These are phyloP conservation scores for Pichia nanzhaoensis DNA, from an alignment of 805 yeast species.

Conservation along the genomic window DNA sequence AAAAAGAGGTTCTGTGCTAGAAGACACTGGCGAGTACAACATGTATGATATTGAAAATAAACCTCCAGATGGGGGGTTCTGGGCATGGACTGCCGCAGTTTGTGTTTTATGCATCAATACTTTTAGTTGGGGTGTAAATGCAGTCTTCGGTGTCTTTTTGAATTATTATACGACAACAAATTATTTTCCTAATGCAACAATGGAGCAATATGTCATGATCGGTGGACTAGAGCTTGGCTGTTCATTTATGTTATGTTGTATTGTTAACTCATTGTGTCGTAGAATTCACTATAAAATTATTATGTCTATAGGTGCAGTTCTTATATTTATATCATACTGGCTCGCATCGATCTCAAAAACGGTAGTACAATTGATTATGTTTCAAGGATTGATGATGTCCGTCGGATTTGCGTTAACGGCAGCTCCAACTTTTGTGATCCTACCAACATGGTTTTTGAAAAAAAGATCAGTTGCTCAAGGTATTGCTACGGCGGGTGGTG, in stretches of 20 bases:
- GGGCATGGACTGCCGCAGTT: constrained; percentile 44
- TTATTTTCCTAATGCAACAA: constrained; percentile 42
- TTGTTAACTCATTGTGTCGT: constrained; percentile 41
- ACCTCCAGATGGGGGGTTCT: constrained; percentile 40
- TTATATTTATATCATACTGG: constrained; percentile 36
- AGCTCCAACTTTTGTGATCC: constrained; percentile 28
- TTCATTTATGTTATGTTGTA: constrained; percentile 58
- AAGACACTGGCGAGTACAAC: constrained; percentile 31
- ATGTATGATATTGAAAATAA: constrained; percentile 21
- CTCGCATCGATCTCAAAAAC: constrained; percentile 39
- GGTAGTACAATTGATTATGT: constrained; percentile 39
- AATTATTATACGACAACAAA: constrained; percentile 37
- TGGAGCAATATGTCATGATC: constrained; percentile 46
- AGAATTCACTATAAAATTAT: constrained; percentile 44
- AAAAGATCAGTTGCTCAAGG: constrained; percentile 43
- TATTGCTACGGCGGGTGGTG: constrained; percentile 43
- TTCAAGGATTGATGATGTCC: constrained; percentile 42
- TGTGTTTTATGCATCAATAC: constrained; percentile 29
- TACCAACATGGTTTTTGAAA: constrained; percentile 46
- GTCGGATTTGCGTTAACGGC: constrained; percentile 38
- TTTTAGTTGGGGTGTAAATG: constrained; percentile 50
- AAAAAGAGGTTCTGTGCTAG: neutral
- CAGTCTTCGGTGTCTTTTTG: constrained; percentile 49
- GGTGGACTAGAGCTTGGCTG: constrained; percentile 49
- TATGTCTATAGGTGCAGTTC: constrained; percentile 35